Conservation (phyloP, 495 filamentous ascomycete species). For the Pseudevernia furfuracea region DNA sequence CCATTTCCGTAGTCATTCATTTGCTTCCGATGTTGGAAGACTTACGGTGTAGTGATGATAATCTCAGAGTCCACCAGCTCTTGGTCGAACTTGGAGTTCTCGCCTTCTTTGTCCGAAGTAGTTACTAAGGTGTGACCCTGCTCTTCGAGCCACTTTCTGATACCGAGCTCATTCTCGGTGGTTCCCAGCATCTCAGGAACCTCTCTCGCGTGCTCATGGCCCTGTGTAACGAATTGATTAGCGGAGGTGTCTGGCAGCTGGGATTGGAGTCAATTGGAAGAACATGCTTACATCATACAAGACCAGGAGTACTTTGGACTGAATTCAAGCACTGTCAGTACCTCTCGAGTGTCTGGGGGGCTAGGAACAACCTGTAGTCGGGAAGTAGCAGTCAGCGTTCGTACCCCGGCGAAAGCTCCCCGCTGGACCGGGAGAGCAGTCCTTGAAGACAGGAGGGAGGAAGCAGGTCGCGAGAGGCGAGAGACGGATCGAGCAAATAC, state of each 20-base stretch:
- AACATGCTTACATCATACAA: constrained; percentile 60
- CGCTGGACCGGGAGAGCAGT: constrained; percentile 27
- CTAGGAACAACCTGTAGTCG: constrained; percentile 24
- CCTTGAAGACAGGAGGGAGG: constrained; percentile 44
- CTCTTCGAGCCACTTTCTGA: constrained; percentile 93
- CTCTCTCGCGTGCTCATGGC: constrained; percentile 60
- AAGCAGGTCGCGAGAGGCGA: constrained; percentile 51
- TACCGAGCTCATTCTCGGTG: constrained; percentile 93
- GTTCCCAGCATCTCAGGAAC: constrained; percentile 85
- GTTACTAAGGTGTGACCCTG: constrained; percentile 93
- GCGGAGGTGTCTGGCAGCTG: background rate
- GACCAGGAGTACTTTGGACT: constrained; percentile 69
- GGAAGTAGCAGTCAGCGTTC: constrained; percentile 36
- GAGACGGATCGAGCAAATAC: constrained; percentile 60
- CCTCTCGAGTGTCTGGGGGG: constrained; percentile 1
- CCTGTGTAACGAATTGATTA: constrained; percentile 36
- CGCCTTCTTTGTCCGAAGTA: constrained; percentile 94
- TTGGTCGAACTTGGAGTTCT: constrained; percentile 87
- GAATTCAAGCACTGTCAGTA: constrained; percentile 51
- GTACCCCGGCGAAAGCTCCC: constrained; percentile 33
- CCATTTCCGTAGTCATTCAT: background rate
- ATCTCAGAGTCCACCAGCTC: constrained; percentile 94
- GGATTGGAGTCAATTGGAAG: background rate
- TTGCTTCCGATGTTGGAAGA: constrained; percentile 16
- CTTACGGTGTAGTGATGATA: constrained; percentile 98